Percentiles rank a stretch among this genome's conserved stretches.
Conservation (phyloP, 192 early-diverging fungal species). For the Linnemannia zychae region DNA sequence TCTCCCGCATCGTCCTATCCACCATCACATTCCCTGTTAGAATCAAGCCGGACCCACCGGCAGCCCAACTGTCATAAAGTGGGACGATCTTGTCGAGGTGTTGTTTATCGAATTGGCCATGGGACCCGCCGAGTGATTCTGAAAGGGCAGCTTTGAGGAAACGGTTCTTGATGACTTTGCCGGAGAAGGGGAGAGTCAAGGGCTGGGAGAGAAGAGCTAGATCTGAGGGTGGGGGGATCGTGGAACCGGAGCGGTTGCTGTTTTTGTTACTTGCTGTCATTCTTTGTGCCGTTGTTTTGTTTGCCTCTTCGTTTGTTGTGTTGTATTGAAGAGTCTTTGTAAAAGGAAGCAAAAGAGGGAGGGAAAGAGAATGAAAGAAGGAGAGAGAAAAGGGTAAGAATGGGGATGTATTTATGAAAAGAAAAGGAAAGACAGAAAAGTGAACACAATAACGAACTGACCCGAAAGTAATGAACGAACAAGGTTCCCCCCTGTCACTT, state of each 20-base stretch:
- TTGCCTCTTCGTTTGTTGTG: not conserved
- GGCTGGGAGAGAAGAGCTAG: conserved; percentile 12
- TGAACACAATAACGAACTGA: too few relatives aligned
- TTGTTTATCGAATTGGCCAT: conserved; percentile 17
- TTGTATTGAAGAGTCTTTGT: too few relatives aligned
- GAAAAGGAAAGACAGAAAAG: too few relatives aligned
- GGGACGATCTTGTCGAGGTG: conserved; percentile 5
- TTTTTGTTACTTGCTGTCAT: not conserved
- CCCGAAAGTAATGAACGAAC: too few relatives aligned
- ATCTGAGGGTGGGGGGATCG: not conserved
- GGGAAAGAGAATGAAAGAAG: not conserved
- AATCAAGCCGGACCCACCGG: conserved; percentile 24
- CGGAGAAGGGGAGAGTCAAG: conserved; percentile 24
- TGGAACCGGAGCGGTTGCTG: not conserved
- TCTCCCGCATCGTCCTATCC: conserved; percentile 13
- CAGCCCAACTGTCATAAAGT: conserved; percentile 17
- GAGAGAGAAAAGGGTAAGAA: not conserved
- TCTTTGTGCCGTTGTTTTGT: not conserved
- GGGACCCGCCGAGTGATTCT: conserved; percentile 10
- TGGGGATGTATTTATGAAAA: too few relatives aligned
- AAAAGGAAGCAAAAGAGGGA: not conserved
- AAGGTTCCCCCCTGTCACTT: too few relatives aligned
- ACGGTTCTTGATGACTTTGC: conserved; percentile 34
- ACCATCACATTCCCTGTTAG: conserved; percentile 35
- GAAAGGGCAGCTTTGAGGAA: conserved; percentile 22